phyloP scores from a whole-genome alignment of 1,284 basidiomycete species.

The Papiliotrema terrestris region DNA sequence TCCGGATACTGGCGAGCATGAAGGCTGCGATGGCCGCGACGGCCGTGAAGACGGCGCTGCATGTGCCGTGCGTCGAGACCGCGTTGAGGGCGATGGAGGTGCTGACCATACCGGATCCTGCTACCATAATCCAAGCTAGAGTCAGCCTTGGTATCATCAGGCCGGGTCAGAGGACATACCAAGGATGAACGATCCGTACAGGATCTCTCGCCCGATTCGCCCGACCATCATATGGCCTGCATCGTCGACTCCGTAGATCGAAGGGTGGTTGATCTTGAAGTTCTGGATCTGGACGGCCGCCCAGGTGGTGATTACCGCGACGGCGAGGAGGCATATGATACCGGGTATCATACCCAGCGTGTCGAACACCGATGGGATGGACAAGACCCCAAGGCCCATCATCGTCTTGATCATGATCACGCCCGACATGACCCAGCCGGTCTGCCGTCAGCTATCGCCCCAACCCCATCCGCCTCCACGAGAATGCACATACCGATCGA shows the following conservation, averaged over 20 bases:
- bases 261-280: constrained; percentile 39
- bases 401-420: constrained; percentile 40
- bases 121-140: constrained; percentile 16
- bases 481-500: background rate
- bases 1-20: constrained; percentile 39
- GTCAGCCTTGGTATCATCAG: background rate
- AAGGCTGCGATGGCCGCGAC: constrained; percentile 34
- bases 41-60: constrained; percentile 45
- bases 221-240: constrained; percentile 35
- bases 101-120: constrained; percentile 33
- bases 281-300: constrained; percentile 30
- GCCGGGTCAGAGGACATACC: background rate
- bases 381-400: constrained; percentile 41
- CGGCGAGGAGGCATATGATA: constrained; percentile 34
- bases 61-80: constrained; percentile 39
- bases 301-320: constrained; percentile 41
- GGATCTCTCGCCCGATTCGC: constrained; percentile 29
- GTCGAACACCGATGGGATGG: constrained; percentile 31
- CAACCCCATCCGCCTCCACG: background rate
- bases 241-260: constrained; percentile 28
- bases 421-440: constrained; percentile 33
- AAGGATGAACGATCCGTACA: constrained; percentile 29
- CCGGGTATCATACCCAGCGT: constrained; percentile 39
- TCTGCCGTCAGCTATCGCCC: background rate
- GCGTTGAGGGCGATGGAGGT: constrained; percentile 49